Percentiles rank a stretch among this genome's conserved stretches.
Evolutionary conservation across 495 filamentous ascomycete genomes (phyloP).

Genomic region (Aspergillus diversus): DNA sequence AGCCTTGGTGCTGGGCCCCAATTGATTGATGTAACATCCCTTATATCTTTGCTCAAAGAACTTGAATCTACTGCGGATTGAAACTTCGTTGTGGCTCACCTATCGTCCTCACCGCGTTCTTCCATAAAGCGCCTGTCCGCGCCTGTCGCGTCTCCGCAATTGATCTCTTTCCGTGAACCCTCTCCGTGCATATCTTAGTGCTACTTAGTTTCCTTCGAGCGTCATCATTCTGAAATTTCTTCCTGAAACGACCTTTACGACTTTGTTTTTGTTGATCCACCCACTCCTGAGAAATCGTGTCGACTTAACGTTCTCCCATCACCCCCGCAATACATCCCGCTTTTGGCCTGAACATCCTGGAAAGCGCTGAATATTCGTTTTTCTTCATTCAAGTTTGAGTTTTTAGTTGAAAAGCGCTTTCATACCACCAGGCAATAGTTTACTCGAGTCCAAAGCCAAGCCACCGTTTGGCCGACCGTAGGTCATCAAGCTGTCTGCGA

Average conservation of each 20-base stretch:
- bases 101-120: constrained; percentile 12
- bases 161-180: constrained; percentile 15
- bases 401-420: constrained; percentile 1
- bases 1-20: constrained; percentile 12
- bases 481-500: constrained; percentile 26
- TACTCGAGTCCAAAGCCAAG: constrained; percentile 10
- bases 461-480: constrained; percentile 14
- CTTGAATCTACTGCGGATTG: background rate
- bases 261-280: constrained; percentile 4
- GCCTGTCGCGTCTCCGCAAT: constrained; percentile 28
- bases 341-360: background rate
- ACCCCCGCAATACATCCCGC: constrained; percentile 22
- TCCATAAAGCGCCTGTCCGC: constrained; percentile 15
- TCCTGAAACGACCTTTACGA: constrained; percentile 20
- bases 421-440: constrained; percentile 1
- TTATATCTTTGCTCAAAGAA: background rate
- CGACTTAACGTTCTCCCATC: constrained; percentile 13
- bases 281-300: background rate
- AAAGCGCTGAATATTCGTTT: constrained; percentile 2
- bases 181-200: constrained; percentile 4
- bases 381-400: background rate
- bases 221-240: constrained; percentile 11
- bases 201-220: constrained; percentile 15
- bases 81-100: background rate
- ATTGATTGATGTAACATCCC: constrained; percentile 11